These are phyloP conservation scores for Vigna radiata DNA, from an alignment of 306 rosid species.

Conservation along the genomic window DNA sequence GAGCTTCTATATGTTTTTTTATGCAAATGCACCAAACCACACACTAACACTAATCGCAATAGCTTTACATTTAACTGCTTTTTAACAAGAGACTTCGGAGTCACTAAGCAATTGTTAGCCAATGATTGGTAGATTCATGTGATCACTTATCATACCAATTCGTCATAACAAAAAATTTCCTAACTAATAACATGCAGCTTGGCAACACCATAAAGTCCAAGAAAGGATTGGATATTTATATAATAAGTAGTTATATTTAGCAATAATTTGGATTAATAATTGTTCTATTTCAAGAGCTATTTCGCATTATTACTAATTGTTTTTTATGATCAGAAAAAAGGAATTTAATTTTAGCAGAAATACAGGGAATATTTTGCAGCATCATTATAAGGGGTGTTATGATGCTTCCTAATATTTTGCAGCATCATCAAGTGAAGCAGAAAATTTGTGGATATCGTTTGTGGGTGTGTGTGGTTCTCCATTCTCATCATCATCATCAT, in stretches of 20 bases:
- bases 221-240: too few species aligned
- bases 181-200: background rate
- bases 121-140: too few species aligned
- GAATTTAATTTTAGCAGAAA: background rate
- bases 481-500: conserved; percentile 10
- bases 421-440: conserved; percentile 46
- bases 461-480: conserved; percentile 51
- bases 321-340: background rate
- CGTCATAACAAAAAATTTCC: too few species aligned
- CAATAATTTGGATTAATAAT: background rate
- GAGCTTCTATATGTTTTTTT: too few species aligned
- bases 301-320: background rate
- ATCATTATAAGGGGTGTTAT: conserved; percentile 18
- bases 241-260: background rate
- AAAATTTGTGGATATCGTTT: conserved; percentile 44
- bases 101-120: too few species aligned
- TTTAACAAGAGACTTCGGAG: too few species aligned
- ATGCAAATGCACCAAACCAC: too few species aligned
- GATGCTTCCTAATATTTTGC: conserved; percentile 26
- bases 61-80: too few species aligned
- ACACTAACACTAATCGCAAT: too few species aligned
- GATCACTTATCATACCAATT: too few species aligned
- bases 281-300: background rate
- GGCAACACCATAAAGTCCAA: background rate
- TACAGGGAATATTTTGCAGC: conserved; percentile 24